Evolutionary conservation across 768 basidiomycete genomes (phyloP).

Genomic region (Russula olivacea): DNA sequence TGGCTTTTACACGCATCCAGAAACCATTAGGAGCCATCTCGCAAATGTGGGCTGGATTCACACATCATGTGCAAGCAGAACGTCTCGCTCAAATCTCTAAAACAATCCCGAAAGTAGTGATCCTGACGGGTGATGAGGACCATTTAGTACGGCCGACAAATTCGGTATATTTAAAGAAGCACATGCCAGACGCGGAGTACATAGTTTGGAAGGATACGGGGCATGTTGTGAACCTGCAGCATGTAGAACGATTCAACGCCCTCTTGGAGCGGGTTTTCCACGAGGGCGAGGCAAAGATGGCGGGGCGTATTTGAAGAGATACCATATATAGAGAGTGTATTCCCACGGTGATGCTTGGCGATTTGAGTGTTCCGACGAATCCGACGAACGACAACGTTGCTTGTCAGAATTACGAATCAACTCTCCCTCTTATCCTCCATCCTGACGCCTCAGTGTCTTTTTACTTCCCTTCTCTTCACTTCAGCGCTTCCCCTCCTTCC

Average conservation of each 20-base stretch:
- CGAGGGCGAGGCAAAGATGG: slow-evolving; percentile 26
- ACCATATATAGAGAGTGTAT: not conserved
- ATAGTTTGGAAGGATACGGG: slow-evolving; percentile 58
- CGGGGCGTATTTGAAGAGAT: not conserved
- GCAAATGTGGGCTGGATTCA: slow-evolving; percentile 64
- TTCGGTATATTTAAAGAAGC: slow-evolving; percentile 45
- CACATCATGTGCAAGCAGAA: slow-evolving; percentile 47
- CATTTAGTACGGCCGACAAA: slow-evolving; percentile 48
- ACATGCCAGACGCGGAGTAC: slow-evolving; percentile 52
- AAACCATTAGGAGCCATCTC: slow-evolving; percentile 55
- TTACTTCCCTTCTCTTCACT: not conserved
- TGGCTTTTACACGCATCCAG: slow-evolving; percentile 52
- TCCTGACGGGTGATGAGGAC: slow-evolving; percentile 66
- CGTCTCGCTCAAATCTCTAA: slow-evolving; percentile 36
- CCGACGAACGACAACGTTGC: slow-evolving; percentile 22
- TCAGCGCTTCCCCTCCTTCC: slow-evolving; percentile 1
- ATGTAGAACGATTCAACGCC: slow-evolving; percentile 44
- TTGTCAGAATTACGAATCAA: slow-evolving; percentile 13
- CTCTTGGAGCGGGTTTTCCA: slow-evolving; percentile 51
- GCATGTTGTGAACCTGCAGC: slow-evolving; percentile 54
- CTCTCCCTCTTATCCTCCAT: not conserved
- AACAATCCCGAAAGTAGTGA: slow-evolving; percentile 58
- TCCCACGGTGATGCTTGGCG: slow-evolving; percentile 22
- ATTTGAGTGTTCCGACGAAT: slow-evolving; percentile 9
- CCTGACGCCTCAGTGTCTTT: slow-evolving; percentile 1